Percentiles rank a stretch among this genome's conserved stretches.
These are phyloP conservation scores for Physcomitrium patens DNA, from an alignment of 225 moss, liverwort and hornwort genomes.

Conservation along the genomic window DNA sequence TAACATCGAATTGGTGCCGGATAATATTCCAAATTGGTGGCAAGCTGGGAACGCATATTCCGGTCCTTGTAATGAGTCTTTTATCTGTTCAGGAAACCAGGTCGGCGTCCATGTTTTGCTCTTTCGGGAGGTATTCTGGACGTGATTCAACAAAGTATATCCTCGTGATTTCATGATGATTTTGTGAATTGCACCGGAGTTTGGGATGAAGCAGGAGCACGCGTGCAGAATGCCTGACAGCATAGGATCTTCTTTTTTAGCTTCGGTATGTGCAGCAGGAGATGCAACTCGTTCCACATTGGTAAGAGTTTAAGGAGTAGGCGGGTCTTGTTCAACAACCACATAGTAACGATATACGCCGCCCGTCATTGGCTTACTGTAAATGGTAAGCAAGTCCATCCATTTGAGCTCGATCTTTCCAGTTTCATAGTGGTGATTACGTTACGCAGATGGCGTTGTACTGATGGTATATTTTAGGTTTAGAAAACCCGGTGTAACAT, in stretches of 20 bases:
- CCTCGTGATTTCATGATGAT: too few species aligned
- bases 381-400: neutral
- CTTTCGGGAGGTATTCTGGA: too few species aligned
- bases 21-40: neutral
- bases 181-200: too few species aligned
- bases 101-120: too few species aligned
- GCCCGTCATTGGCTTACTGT: neutral
- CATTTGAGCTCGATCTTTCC: neutral
- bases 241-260: neutral
- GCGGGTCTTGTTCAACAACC: neutral
- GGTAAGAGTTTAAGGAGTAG: neutral
- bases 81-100: too few species aligned
- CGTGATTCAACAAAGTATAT: too few species aligned
- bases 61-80: too few species aligned
- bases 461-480: neutral
- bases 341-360: too few species aligned
- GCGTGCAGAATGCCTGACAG: too few species aligned
- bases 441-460: neutral
- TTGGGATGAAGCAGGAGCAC: too few species aligned
- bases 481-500: neutral
- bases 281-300: neutral
- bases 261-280: neutral
- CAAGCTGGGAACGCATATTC: neutral
- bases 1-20: conserved; percentile 17
- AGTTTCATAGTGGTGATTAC: neutral